Conservation (phyloP, 2,329 filamentous ascomycete species). For the Monosporascus sp. region DNA sequence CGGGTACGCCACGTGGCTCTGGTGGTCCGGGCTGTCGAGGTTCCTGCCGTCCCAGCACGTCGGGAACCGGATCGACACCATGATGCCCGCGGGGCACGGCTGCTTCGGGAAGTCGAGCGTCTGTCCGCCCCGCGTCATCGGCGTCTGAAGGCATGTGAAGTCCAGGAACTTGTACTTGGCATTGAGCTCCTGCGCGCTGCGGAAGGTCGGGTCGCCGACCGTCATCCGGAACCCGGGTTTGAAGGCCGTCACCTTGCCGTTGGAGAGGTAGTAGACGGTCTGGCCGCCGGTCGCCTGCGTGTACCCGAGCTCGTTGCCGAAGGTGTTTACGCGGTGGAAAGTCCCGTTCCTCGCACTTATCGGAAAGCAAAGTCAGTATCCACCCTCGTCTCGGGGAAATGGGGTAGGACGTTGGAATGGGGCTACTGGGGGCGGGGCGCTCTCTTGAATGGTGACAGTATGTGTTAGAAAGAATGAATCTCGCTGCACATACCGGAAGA, state of each 20-base stretch:
- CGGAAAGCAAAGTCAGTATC: not conserved
- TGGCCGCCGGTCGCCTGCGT: conserved; percentile 23
- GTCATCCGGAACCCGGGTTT: conserved; percentile 38
- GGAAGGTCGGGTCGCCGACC: conserved; percentile 30
- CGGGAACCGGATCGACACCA: conserved; percentile 40
- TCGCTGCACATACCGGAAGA: conserved; percentile 17
- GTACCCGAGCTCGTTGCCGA: conserved; percentile 17
- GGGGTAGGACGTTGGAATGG: not conserved
- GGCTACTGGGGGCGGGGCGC: no score
- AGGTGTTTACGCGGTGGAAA: conserved; percentile 23
- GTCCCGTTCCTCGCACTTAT: conserved; percentile 22
- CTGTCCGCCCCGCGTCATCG: conserved; percentile 31
- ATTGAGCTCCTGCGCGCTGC: conserved; percentile 25
- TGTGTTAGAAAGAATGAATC: no score
- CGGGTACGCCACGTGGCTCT: conserved; percentile 45
- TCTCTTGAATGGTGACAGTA: no score
- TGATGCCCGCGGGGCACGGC: conserved; percentile 28
- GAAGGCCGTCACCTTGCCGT: conserved; percentile 33
- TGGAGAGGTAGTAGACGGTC: conserved; percentile 15
- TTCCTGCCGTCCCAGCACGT: conserved; percentile 46
- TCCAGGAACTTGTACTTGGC: conserved; percentile 33
- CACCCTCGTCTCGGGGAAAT: not conserved
- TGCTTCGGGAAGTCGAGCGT: conserved; percentile 32
- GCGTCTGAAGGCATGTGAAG: conserved; percentile 35
- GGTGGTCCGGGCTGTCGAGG: conserved; percentile 39